Evolutionary conservation across 73 alveolate genomes (phyloP).

Genomic region (Symbiodinium natans): DNA sequence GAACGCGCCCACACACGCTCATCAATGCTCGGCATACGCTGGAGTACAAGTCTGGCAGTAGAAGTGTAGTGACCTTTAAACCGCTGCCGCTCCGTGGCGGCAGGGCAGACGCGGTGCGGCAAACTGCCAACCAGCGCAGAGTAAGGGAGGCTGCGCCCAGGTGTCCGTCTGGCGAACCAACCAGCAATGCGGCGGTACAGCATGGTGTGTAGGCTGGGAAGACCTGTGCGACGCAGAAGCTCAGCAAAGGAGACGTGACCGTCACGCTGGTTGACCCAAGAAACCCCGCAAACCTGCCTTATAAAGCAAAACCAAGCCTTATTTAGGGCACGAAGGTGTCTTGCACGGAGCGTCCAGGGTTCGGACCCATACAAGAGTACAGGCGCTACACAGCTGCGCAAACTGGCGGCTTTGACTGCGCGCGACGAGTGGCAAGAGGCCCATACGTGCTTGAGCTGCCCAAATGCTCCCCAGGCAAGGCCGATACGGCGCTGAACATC

Average conservation of each 20-base stretch:
- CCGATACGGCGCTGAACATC: not conserved
- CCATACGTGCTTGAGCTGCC: constrained; percentile 27
- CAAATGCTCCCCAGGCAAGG: not conserved
- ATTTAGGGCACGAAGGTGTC: not conserved
- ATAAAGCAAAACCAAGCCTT: not conserved
- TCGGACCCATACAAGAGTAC: not conserved
- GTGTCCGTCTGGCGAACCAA: not conserved
- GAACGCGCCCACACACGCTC: not conserved
- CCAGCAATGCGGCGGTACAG: not conserved
- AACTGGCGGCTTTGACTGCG: not conserved
- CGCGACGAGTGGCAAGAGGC: not conserved
- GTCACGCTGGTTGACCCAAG: not conserved
- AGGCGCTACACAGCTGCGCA: not conserved
- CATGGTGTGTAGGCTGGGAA: not conserved
- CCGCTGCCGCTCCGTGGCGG: not conserved
- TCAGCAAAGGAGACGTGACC: not conserved
- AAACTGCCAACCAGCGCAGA: not conserved
- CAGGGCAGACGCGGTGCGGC: not conserved
- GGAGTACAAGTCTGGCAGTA: not conserved
- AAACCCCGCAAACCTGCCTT: not conserved
- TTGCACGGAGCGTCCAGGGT: not conserved
- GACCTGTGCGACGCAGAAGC: not conserved
- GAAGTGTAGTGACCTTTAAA: not conserved
- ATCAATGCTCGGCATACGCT: not conserved
- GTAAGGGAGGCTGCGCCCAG: not conserved